phyloP scores from a whole-genome alignment of 2,329 filamentous ascomycete species.

The Monosporascus sp. region DNA sequence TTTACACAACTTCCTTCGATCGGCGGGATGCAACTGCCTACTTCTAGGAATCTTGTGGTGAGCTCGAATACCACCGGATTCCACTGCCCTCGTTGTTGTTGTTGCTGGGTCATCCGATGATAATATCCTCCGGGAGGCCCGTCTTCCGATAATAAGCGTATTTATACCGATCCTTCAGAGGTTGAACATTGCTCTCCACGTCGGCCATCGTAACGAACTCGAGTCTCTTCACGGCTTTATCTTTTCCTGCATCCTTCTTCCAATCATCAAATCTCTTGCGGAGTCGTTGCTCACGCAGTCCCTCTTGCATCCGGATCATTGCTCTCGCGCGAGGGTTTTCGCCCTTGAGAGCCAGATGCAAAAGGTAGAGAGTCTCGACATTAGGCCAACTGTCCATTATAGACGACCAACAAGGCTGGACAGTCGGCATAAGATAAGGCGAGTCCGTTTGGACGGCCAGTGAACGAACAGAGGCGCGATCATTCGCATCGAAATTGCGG shows the following conservation, averaged over 20 bases:
- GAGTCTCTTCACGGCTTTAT: slow-evolving; percentile 12
- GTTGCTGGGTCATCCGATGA: slow-evolving; percentile 17
- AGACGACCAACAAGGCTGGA: slow-evolving; percentile 22
- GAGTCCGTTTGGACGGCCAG: slow-evolving; percentile 25
- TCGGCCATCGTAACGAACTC: slow-evolving; percentile 23
- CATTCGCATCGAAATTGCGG: slow-evolving; percentile 18
- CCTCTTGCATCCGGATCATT: slow-evolving; percentile 20
- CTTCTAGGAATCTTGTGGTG: no score
- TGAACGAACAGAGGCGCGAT: slow-evolving; percentile 18
- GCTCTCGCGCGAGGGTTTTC: slow-evolving; percentile 19
- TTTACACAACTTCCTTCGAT: no score
- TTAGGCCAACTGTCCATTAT: slow-evolving; percentile 23
- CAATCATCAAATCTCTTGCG: slow-evolving; percentile 21
- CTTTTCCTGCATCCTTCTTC: slow-evolving; percentile 21
- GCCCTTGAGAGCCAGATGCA: slow-evolving; percentile 20
- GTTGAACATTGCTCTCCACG: slow-evolving; percentile 10
- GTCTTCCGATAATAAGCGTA: slow-evolving; percentile 18
- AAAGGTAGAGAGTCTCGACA: slow-evolving; percentile 25
- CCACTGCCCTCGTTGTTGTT: no score
- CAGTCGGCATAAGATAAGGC: slow-evolving; percentile 6
- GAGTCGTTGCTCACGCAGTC: slow-evolving; percentile 13
- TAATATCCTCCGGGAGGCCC: slow-evolving; percentile 21
- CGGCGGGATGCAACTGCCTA: no score
- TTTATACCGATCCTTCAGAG: slow-evolving; percentile 14
- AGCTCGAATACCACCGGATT: no score